Evolutionary conservation across 2,329 filamentous ascomycete species (phyloP).

Genomic region (Zymoseptoria brevis): DNA sequence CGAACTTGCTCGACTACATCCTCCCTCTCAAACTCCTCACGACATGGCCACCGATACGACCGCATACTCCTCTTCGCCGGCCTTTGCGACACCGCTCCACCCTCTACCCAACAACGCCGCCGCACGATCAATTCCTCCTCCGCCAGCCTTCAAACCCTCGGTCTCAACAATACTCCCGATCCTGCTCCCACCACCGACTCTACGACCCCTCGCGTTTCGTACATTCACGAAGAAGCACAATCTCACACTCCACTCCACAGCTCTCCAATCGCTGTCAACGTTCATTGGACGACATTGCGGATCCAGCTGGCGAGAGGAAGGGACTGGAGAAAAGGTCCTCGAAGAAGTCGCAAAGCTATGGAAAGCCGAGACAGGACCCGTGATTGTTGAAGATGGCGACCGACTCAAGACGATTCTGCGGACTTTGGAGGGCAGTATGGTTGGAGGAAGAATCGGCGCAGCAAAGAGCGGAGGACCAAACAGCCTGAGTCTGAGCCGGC

Average conservation of each 20-base stretch:
- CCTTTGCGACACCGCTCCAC: constrained; percentile 79
- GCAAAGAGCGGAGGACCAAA: constrained; percentile 34
- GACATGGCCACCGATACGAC: constrained; percentile 4
- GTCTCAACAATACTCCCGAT: constrained; percentile 71
- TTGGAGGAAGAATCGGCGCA: constrained; percentile 62
- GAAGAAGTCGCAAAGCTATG: constrained; percentile 86
- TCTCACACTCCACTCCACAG: constrained; percentile 79
- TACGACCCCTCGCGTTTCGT: constrained; percentile 85
- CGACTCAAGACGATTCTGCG: constrained; percentile 73
- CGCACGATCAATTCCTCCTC: constrained; percentile 41
- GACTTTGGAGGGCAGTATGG: constrained; percentile 79
- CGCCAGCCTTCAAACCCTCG: constrained; percentile 42
- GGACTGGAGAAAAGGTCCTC: constrained; percentile 80
- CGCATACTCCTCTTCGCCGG: constrained; percentile 75
- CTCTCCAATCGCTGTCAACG: constrained; percentile 71
- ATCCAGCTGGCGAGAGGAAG: constrained; percentile 92
- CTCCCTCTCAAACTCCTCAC: background rate
- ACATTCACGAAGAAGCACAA: constrained; percentile 98
- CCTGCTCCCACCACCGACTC: constrained; percentile 73
- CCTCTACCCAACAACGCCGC: constrained; percentile 45
- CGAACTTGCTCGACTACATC: background rate
- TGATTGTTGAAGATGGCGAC: constrained; percentile 77
- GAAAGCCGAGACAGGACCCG: constrained; percentile 81
- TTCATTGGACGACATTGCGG: constrained; percentile 94
- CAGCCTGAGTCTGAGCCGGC: constrained; percentile 43